phyloP scores from a whole-genome alignment of 176 grass and related monocot genomes.

The Juncus effusus region DNA sequence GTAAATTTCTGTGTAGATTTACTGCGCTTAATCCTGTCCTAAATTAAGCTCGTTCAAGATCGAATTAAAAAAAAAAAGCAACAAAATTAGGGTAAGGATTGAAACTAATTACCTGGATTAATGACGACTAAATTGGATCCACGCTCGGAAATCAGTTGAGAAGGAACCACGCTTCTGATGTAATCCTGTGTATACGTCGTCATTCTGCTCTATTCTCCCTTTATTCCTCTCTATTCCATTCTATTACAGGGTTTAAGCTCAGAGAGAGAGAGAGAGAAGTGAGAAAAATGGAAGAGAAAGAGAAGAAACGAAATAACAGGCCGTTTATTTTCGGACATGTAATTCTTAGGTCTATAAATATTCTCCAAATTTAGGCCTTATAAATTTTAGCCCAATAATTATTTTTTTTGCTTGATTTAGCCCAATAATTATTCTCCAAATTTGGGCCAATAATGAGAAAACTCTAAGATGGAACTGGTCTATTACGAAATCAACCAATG shows the following conservation, averaged over 20 bases:
- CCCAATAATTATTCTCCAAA: too few relatives aligned
- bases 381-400: too few relatives aligned
- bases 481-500: too few relatives aligned
- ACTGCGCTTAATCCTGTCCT: not conserved
- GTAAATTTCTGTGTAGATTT: not conserved
- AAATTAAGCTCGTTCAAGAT: not conserved
- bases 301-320: not conserved
- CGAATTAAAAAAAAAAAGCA: not conserved
- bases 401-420: too few relatives aligned
- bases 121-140: slow-evolving; percentile 90
- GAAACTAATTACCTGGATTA: slow-evolving; percentile 63
- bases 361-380: too few relatives aligned
- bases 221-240: too few relatives aligned
- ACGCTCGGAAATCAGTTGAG: slow-evolving; percentile 81
- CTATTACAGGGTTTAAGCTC: not conserved
- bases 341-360: too few relatives aligned
- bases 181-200: slow-evolving; percentile 55
- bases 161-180: slow-evolving; percentile 80
- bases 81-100: slow-evolving; percentile 15
- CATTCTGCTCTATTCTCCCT: not conserved
- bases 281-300: not conserved
- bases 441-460: too few relatives aligned
- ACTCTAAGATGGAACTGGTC: too few relatives aligned
- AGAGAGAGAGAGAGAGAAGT: not conserved
- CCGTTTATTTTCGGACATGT: too few relatives aligned